Evolutionary conservation across 2,329 filamentous ascomycete species (phyloP), one percentile per base, ranked within the genome.

Genomic region (Dendryphion nanum): DNA sequence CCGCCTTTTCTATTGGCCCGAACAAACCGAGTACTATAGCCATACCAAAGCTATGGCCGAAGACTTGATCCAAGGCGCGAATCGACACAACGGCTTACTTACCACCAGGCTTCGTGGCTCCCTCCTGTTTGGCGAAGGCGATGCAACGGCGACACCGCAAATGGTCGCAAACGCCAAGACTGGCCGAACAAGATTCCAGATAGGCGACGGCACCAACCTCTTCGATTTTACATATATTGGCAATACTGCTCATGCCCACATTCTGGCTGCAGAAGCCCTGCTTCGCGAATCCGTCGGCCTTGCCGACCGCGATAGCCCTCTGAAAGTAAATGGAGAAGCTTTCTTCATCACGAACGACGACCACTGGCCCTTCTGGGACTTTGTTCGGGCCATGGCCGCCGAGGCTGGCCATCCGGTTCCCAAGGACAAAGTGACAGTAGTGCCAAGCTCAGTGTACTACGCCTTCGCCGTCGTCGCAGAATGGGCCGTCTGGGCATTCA

Each of bases 331-430:
- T 16, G 50, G 44, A 2, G 50, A 52, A 43, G 47, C 42, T n/a
- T 54, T 54, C 37, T 29, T 38, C 34, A 38, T 54, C 16, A 54
- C 40, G 17, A 49, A 54, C 30, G 50, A 35, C 13, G 44, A 50
- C 10, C 50, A 37, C 1, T 45, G 42, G 44, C 44, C 30, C 2
- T 52, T 54, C 30, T 54, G 48, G 50, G 38, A 41, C 18, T 42
- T 45, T 16, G 23, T 30, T 14, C 40, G 42, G 7, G 18, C 31
- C 15, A 29, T 50, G 14, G 40, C 40, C n/a, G 34, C 20, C 4
- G 37, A n/a, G 4, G 32, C 38, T 15, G 50, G 50, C 2, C 29
- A 40, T 10, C 44, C 48, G 23, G 23, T 50, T n/a, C 15, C n/a
- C 1, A 26, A 50, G 10, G 20, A 52, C 15, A 33, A 50, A 2